Evolutionary conservation across 2,329 filamentous ascomycete genomes (phyloP).

Genomic region (Microascus cirrosus): DNA sequence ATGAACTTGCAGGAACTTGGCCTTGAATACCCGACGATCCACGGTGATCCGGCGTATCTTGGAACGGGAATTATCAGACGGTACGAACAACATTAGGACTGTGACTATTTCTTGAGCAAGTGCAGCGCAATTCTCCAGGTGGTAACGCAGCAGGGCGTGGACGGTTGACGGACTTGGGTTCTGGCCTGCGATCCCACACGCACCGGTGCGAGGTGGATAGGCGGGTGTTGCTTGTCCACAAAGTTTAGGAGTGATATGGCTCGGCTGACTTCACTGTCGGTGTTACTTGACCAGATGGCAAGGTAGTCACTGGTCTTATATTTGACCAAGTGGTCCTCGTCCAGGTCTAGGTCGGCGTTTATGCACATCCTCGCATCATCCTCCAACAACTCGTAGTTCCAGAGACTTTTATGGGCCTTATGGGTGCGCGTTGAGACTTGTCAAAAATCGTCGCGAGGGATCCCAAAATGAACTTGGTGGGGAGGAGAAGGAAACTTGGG

Average conservation of each 20-base stretch:
- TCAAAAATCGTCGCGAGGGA: too few species aligned
- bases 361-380: slow-evolving; percentile 5
- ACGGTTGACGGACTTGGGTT: slow-evolving; percentile 20
- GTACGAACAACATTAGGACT: slow-evolving; percentile 41
- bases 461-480: too few species aligned
- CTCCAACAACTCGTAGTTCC: neutral
- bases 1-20: slow-evolving; percentile 2
- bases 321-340: slow-evolving; percentile 12
- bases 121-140: slow-evolving; percentile 27
- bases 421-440: neutral
- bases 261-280: slow-evolving; percentile 18
- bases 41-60: slow-evolving; percentile 19
- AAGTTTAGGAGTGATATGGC: slow-evolving; percentile 12
- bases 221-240: neutral
- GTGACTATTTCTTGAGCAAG: slow-evolving; percentile 26
- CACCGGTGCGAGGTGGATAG: neutral
- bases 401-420: neutral
- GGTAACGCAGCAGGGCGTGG: slow-evolving; percentile 26
- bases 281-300: slow-evolving; percentile 26
- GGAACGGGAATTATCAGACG: slow-evolving; percentile 17
- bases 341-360: slow-evolving; percentile 24
- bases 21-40: neutral
- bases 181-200: too few species aligned
- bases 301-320: slow-evolving; percentile 30
- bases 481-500: too few species aligned